These are phyloP conservation scores for Hyphopichia wangnamkhiaoensis DNA, from an alignment of 1,139 yeast species.

Conservation along the genomic window DNA sequence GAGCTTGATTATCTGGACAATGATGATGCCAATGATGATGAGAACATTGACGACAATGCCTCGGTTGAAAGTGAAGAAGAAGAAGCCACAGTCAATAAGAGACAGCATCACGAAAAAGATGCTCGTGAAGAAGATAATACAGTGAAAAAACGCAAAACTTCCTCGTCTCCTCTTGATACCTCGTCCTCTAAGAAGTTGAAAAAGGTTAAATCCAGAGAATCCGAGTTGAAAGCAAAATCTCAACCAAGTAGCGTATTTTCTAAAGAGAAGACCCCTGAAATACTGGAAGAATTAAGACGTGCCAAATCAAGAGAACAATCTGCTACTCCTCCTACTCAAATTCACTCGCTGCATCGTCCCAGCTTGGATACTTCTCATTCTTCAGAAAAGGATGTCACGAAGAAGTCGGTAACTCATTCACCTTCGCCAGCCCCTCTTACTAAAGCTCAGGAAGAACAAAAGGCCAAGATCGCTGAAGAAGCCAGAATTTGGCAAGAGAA, in stretches of 20 bases:
- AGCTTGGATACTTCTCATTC: conserved; percentile 1
- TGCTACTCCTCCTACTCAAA: conserved; percentile 20
- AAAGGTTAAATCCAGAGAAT: conserved; percentile 11
- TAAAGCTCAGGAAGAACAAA: conserved; percentile 41
- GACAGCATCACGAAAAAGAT: conserved; percentile 4
- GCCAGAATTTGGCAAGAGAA: conserved; percentile 47
- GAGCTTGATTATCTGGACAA: conserved; percentile 3
- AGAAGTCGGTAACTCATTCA: conserved; percentile 26
- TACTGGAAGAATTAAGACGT: conserved; percentile 5
- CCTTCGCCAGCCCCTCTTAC: conserved; percentile 22
- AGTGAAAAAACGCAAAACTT: conserved; percentile 4
- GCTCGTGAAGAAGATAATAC: conserved; percentile 10
- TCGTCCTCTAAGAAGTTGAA: conserved; percentile 11
- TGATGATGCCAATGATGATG: conserved; percentile 3
- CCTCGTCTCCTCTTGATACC: not conserved
- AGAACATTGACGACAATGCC: conserved; percentile 1
- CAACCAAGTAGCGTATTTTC: conserved; percentile 12
- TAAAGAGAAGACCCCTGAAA: conserved; percentile 15
- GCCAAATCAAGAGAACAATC: conserved; percentile 15
- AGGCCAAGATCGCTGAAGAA: conserved; percentile 40
- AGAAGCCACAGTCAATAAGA: conserved; percentile 2
- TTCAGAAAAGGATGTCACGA: conserved; percentile 14
- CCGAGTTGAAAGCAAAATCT: conserved; percentile 17
- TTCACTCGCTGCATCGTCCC: conserved; percentile 9
- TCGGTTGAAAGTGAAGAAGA: conserved; percentile 1